Conservation (phyloP, 148 eudicot species). For the Cornus suecica region DNA sequence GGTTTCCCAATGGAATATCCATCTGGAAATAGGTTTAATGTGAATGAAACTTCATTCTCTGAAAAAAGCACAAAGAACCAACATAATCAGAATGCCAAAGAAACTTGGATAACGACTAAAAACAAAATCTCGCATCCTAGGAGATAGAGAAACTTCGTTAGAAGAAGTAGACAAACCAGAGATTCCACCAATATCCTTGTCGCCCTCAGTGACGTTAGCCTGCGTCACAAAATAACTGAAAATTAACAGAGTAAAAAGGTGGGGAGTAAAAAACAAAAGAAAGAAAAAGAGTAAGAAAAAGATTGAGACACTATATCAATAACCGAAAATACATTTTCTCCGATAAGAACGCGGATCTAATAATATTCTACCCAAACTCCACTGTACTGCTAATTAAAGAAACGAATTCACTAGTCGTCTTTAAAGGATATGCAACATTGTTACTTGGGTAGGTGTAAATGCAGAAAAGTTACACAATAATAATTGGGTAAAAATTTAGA, state of each 20-base stretch:
- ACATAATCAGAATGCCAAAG: neutral
- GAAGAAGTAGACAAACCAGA: constrained; percentile 41
- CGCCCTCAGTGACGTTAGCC: constrained; percentile 32
- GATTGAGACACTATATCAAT: neutral
- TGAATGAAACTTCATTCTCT: constrained; percentile 85
- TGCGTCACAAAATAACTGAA: constrained; percentile 23
- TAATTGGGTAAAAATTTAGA: too few relatives aligned
- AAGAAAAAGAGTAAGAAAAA: too few relatives aligned
- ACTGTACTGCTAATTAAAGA: neutral
- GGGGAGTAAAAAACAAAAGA: too few relatives aligned
- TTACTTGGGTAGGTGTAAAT: too few relatives aligned
- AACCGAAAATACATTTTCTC: neutral
- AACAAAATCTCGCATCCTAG: neutral
- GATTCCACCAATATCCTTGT: constrained; percentile 37
- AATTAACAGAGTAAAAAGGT: neutral
- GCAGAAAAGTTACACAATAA: too few relatives aligned
- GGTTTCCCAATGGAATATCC: constrained; percentile 79
- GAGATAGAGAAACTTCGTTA: constrained; percentile 15
- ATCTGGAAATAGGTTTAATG: constrained; percentile 69
- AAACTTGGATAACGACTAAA: neutral
- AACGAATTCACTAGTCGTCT: neutral
- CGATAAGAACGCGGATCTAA: neutral
- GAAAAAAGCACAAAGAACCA: constrained; percentile 18
- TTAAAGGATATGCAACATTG: neutral
- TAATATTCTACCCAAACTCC: neutral